Evolutionary conservation across 1,139 yeast species (phyloP), one percentile per base, ranked within the genome.

Genomic region (Geotrichum histeridarum): DNA sequence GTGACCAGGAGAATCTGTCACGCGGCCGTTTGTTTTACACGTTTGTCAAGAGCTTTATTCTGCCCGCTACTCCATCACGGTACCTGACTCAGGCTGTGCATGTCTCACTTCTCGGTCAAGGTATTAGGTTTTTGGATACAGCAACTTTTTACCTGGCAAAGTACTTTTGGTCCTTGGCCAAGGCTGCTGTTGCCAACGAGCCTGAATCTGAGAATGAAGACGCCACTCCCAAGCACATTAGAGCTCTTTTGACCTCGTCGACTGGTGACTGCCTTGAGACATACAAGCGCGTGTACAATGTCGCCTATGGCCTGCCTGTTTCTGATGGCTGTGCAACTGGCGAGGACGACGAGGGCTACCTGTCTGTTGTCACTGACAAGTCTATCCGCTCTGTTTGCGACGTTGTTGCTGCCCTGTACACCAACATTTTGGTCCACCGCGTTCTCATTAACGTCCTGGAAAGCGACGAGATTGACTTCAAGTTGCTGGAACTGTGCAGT

Each of bases 21-120:
- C 54, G 58, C 30, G 51, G 55, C 14, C 58, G 70, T 22, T 58
- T 71, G 22, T 48, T 67, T 22, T 59, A 60, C 42, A 63, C 70
- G 33, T 62, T 71, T 48, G 57, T 67, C 45, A 62, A 65, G 44
- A 63, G 70, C 31, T 61, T 66, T 45, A 50, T 65, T 38, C 57
- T 67, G 6, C 62, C 64, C 31, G 63, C 68, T 3, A 59, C 64
- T 18, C 63, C 71, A 1, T 50, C 58, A 17, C 61, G 71, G 8
- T 62, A 55, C 49, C 60, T 69, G 59, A 54, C 64, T 31, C 71
- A 67, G 50, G 67, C 73, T n/a, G 55, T 71, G 41, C 73, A 71
- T 42, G 57, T 63, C 22, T 57, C 59, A 41, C 59, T 69, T 11
- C 50, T 68, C 30, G 53, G 55, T 41, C 37, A 50, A 27, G 58